Evolutionary conservation across 306 rosid genomes (phyloP), one percentile per base, ranked within the genome.

Genomic region (Inga laurina): DNA sequence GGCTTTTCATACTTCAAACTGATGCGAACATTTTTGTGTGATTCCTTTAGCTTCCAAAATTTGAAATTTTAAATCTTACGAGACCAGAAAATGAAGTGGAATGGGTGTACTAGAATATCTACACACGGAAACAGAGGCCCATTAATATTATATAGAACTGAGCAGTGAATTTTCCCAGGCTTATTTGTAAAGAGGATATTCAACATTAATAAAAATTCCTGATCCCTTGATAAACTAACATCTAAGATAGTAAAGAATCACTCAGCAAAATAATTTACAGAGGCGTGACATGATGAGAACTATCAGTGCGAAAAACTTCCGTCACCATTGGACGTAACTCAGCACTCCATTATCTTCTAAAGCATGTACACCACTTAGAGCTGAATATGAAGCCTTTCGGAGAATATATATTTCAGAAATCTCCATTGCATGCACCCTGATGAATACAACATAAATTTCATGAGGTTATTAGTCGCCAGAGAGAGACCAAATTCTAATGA

Each of bases 241-340:
- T 71, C 19, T n/a, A 22, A 72, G 56, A 44, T 15, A 22, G 59
- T 5, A 43, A 16, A 77, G 10, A 61, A 77, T 39, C 18, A 22
- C 22, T 8, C 3, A 70, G 78, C 59, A 70, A 82, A 82, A 87
- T 65, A 80, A 79, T 79, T 24, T 24, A 76, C 74, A 88, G 68
- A 81, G 67, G 76, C 19, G 66, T 76, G 77, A 79, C 78, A 82
- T 61, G 89, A 82, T 67, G 89, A 69, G 87, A 83, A 87, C 85
- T 83, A 87, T 87, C 85, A 83, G 76, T 76, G 68, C 80, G 88
- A 88, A 90, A 45, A 90, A 83, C 81, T 82, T 81, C 69, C 81
- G 70, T 68, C 82, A 86, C 91, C 83, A 82, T 83, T 74, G 87
- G 74, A 83, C 82, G 72, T 84, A 65, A 54, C 82, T 82, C 85